Conservation (phyloP, 305 asterid genomes). For the Fraxinus albicans region DNA sequence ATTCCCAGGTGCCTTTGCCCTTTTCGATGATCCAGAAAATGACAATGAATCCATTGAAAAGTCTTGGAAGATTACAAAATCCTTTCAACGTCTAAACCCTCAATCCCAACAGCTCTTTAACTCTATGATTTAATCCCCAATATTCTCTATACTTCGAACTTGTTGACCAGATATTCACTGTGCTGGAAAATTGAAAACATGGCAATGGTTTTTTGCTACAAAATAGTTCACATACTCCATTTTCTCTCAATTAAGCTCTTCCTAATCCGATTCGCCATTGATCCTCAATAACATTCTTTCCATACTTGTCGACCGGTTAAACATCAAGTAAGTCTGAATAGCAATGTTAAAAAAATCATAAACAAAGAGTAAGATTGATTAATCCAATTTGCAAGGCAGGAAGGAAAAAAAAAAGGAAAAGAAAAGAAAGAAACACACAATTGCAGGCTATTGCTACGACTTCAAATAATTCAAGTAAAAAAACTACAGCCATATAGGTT, state of each 20-base stretch:
- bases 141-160: not conserved
- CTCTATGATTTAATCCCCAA: not conserved
- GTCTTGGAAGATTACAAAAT: not conserved
- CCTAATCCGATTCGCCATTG: not conserved
- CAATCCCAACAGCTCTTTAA: not conserved
- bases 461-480: not conserved
- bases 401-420: not conserved
- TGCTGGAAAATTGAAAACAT: not conserved
- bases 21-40: constrained; percentile 18
- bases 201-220: not conserved
- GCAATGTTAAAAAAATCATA: not conserved
- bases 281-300: not conserved
- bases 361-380: not conserved
- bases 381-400: not conserved
- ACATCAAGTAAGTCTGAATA: not conserved
- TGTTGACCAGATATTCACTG: not conserved
- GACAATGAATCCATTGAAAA: not conserved
- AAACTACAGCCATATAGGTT: not conserved
- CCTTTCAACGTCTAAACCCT: not conserved
- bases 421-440: too few relatives aligned
- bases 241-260: not conserved
- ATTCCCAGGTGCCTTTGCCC: constrained; percentile 33
- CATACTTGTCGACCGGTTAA: not conserved
- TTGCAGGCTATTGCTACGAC: not conserved
- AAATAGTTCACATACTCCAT: not conserved